Base-by-base conservation (phyloP, 345 rosid genomes). In the Salix exigua region DNA sequence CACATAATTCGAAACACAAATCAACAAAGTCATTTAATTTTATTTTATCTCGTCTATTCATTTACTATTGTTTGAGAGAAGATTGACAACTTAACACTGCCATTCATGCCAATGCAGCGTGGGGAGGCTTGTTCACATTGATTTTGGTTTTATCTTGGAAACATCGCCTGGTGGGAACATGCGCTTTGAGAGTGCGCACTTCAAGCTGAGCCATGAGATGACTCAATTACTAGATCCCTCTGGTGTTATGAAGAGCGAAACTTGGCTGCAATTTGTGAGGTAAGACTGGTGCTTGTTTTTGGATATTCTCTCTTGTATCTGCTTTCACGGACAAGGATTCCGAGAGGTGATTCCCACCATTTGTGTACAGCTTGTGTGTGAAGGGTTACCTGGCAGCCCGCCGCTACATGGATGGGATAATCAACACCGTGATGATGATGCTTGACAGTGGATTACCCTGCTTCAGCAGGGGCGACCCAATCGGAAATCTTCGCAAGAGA, bases 171-270 rank as follows among this genome's bases (percentile, higher is more conserved):
- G 99, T 77, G 91, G 97, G 63, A 96, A 96, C 82, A 92, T 94
- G 98, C 88, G 97, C 50, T 96, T 96, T 38, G 99, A 96, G 86
- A 96, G 92, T 77, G 99, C 98, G 28, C 97, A 96, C 85, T 94
- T 96, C 87, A 96, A 96, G 83, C 86, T 96, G 87, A 96, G 98
- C 88, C 98, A 96, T 68, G 99, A 96, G 86, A 94, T 96, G 99
- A 96, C 99, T 66, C 99, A 96, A 61, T 84, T 96, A 68, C 86
- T 92, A 51, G 98, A 96, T 66, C 99, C 98, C 8, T 92, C 98
- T 0, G 96, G 97, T 58, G 88, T 84, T 67, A 91, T 96, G 98
- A 96, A 94, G 82, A 94, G 99, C 77, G 95, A 94, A 53, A 90
- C 93, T 18, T 91, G 98, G 99, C 68, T 84, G 48, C 89, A 82